Conservation (phyloP, 768 basidiomycete genomes). For the Hericium alpestre region DNA sequence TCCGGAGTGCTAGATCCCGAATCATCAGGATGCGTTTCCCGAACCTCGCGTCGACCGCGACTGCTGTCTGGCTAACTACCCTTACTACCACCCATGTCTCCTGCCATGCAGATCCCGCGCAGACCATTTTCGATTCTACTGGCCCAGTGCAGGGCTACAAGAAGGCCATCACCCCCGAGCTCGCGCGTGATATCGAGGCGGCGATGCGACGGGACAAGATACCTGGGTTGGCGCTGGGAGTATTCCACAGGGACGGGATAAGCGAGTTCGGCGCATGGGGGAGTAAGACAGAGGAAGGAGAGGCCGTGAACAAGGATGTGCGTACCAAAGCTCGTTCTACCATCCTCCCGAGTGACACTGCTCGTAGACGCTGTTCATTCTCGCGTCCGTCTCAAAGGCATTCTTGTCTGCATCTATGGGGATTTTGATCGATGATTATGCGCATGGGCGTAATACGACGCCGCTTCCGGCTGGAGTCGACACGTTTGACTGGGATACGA, state of each 20-base stretch:
- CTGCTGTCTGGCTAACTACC: not conserved
- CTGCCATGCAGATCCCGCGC: not conserved
- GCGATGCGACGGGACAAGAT: not conserved
- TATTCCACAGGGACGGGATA: not conserved
- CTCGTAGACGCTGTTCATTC: conserved; percentile 2
- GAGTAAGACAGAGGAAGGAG: conserved; percentile 4
- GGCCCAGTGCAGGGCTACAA: not conserved
- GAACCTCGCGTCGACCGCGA: not conserved
- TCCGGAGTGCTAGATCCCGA: too few relatives aligned
- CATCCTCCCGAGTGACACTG: not conserved
- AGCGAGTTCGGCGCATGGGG: conserved; percentile 8
- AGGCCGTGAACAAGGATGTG: conserved; percentile 8
- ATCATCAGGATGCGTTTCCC: not conserved
- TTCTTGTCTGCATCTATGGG: conserved; percentile 4
- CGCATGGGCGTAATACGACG: conserved; percentile 1
- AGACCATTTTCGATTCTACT: not conserved
- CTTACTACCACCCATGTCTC: not conserved
- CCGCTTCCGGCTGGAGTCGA: not conserved
- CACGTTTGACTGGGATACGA: conserved; percentile 2
- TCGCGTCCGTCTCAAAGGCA: conserved; percentile 6
- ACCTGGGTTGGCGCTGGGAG: conserved; percentile 5
- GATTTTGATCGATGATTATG: conserved; percentile 6
- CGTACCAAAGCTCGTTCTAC: not conserved
- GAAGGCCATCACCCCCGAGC: conserved; percentile 4
- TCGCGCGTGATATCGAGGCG: not conserved